Evolutionary conservation across 768 basidiomycete species (phyloP).

Genomic region (Lactifluus echinatus): DNA sequence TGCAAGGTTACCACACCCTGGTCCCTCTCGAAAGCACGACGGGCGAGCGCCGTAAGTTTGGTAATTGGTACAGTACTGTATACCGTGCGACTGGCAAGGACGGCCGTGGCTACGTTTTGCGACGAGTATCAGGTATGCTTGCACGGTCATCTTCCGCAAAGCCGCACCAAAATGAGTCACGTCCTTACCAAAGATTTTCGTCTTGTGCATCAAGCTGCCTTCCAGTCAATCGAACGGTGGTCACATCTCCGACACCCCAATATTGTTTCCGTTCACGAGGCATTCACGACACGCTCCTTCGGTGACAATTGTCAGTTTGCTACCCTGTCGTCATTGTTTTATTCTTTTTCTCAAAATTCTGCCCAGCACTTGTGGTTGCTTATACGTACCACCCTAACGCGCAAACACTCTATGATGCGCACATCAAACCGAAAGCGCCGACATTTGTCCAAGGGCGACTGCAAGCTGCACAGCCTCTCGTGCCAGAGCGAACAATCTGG

Average conservation of each 20-base stretch:
- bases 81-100: slow-evolving; percentile 80
- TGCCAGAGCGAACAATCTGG: slow-evolving; percentile 85
- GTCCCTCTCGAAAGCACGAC: slow-evolving; percentile 60
- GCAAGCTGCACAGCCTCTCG: slow-evolving; percentile 27
- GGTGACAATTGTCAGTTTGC: slow-evolving; percentile 73
- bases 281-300: slow-evolving; percentile 91
- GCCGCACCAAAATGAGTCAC: background rate
- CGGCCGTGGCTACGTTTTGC: slow-evolving; percentile 66
- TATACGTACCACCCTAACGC: slow-evolving; percentile 85
- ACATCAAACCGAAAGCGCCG: slow-evolving; percentile 52
- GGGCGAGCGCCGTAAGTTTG: slow-evolving; percentile 60
- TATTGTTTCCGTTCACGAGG: slow-evolving; percentile 77
- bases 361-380: slow-evolving; percentile 77
- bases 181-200: slow-evolving; percentile 63
- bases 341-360: slow-evolving; percentile 2
- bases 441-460: slow-evolving; percentile 31
- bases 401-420: slow-evolving; percentile 69
- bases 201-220: slow-evolving; percentile 72
- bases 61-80: slow-evolving; percentile 77
- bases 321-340: slow-evolving; percentile 9
- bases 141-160: slow-evolving; percentile 1
- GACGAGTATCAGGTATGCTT: slow-evolving; percentile 78
- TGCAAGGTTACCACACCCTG: slow-evolving; percentile 86
- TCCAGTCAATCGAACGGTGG: slow-evolving; percentile 80
- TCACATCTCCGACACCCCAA: slow-evolving; percentile 75